These are phyloP conservation scores for Fusarium avenaceum DNA, from an alignment of 2,329 filamentous ascomycete species.

Conservation along the genomic window DNA sequence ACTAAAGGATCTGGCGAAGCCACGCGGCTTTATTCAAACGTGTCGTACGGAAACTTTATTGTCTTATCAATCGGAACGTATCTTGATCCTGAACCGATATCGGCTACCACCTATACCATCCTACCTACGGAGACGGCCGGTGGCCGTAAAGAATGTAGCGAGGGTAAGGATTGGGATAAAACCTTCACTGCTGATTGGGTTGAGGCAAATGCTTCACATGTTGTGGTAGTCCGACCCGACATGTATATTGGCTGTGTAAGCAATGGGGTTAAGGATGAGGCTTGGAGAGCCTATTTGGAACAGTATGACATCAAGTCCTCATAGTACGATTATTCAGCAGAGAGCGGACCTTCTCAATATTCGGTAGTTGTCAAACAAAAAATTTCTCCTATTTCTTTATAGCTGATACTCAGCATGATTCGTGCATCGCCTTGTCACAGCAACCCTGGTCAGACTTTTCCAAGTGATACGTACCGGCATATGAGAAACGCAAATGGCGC, in stretches of 20 bases:
- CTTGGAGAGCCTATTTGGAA: slow-evolving; percentile 28
- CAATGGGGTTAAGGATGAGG: neutral
- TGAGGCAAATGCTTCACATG: neutral
- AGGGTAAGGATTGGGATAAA: neutral
- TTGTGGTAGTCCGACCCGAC: slow-evolving; percentile 37
- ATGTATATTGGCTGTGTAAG: slow-evolving; percentile 41
- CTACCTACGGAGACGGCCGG: neutral
- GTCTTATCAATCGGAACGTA: slow-evolving; percentile 8
- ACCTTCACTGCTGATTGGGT: slow-evolving; percentile 25
- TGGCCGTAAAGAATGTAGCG: neutral
- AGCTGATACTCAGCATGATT: too few species aligned
- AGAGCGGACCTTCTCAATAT: too few species aligned
- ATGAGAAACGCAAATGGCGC: neutral
- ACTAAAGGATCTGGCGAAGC: neutral
- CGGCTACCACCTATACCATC: slow-evolving; percentile 7
- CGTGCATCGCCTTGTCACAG: too few species aligned
- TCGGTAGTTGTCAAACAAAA: too few species aligned
- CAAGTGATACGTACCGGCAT: neutral
- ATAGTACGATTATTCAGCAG: neutral
- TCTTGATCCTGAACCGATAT: neutral
- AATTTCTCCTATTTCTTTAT: too few species aligned
- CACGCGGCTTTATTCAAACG: slow-evolving; percentile 8
- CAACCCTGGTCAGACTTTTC: too few species aligned
- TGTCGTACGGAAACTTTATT: slow-evolving; percentile 18
- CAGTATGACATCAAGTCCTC: neutral